These are phyloP conservation scores for Ascodesmis nigricans DNA, from an alignment of 495 filamentous ascomycete species.

Conservation along the genomic window DNA sequence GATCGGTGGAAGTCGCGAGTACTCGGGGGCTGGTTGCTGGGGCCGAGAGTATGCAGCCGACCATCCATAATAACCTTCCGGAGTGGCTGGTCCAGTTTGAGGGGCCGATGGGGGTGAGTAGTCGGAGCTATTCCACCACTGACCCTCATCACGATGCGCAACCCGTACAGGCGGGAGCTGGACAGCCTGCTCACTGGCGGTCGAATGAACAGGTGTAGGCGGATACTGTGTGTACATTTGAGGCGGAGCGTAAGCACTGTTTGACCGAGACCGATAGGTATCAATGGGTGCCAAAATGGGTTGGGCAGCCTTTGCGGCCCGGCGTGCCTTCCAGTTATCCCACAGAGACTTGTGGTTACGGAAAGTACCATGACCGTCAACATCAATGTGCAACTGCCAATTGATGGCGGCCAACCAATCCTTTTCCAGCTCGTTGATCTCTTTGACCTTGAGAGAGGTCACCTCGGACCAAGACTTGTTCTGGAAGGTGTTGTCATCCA, in stretches of 20 bases:
- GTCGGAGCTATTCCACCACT: constrained; percentile 21
- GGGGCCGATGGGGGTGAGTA: constrained; percentile 48
- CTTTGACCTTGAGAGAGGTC: constrained; percentile 67
- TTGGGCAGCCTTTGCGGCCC: constrained; percentile 32
- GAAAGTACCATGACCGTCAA: constrained; percentile 62
- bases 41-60: constrained; percentile 25
- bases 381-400: constrained; percentile 77
- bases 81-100: constrained; percentile 42
- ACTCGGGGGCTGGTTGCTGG: constrained; percentile 23
- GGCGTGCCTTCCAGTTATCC: constrained; percentile 51
- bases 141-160: neutral
- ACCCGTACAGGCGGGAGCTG: constrained; percentile 30
- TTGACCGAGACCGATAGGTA: constrained; percentile 30
- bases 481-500: constrained; percentile 98
- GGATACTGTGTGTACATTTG: constrained; percentile 7
- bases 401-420: constrained; percentile 74
- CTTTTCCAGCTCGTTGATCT: constrained; percentile 75
- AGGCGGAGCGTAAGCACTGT: constrained; percentile 22
- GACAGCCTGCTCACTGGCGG: constrained; percentile 22
- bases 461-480: constrained; percentile 98
- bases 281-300: constrained; percentile 48
- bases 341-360: constrained; percentile 63
- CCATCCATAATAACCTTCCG: constrained; percentile 30
- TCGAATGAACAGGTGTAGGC: constrained; percentile 9
- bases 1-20: constrained; percentile 25